A percentile compares a stretch with the other conserved stretches of the same genome.
phyloP scores from a whole-genome alignment of 2,329 filamentous ascomycete genomes.

The Escovopsis weberi region DNA sequence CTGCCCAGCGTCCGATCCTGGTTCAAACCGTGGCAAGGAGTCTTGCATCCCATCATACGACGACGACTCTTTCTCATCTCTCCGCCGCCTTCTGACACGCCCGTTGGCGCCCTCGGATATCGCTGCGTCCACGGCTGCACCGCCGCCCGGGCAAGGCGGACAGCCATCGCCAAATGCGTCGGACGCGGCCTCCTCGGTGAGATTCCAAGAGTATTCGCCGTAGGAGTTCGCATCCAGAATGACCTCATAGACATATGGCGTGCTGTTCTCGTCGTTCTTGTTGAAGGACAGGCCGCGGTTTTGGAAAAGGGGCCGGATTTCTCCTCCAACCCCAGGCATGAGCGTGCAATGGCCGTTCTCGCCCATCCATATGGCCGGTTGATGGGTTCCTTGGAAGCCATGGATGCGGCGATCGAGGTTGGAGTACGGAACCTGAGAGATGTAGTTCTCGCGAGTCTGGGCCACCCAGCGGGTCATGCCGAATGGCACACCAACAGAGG shows the following conservation, averaged over 20 bases:
- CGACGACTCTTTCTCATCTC: background rate
- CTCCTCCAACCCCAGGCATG: slow-evolving; percentile 21
- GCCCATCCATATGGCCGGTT: slow-evolving; percentile 39
- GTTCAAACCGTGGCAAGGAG: slow-evolving; percentile 10
- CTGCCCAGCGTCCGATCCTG: background rate
- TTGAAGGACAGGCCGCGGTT: slow-evolving; percentile 25
- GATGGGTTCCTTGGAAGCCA: slow-evolving; percentile 34
- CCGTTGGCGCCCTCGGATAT: slow-evolving; percentile 26
- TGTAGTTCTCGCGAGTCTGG: slow-evolving; percentile 33
- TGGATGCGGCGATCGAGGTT: slow-evolving; percentile 28
- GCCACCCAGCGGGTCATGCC: slow-evolving; percentile 38
- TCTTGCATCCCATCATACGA: background rate
- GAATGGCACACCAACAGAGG: slow-evolving; percentile 24
- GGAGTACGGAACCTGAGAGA: slow-evolving; percentile 32
- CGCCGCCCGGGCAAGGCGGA: slow-evolving; percentile 19
- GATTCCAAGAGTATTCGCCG: slow-evolving; percentile 18
- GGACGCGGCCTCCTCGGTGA: slow-evolving; percentile 17
- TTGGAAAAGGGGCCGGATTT: slow-evolving; percentile 20
- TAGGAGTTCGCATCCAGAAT: slow-evolving; percentile 22
- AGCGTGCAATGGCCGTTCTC: slow-evolving; percentile 31
- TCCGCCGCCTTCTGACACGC: slow-evolving; percentile 11
- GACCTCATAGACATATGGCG: slow-evolving; percentile 31
- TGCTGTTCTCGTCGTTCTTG: slow-evolving; percentile 28
- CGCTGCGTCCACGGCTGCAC: slow-evolving; percentile 1
- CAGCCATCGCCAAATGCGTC: slow-evolving; percentile 24